Percentiles rank a stretch among this genome's conserved stretches.
These are phyloP conservation scores for Hydrangea macrophylla DNA, from an alignment of 148 eudicot species.

Conservation along the genomic window DNA sequence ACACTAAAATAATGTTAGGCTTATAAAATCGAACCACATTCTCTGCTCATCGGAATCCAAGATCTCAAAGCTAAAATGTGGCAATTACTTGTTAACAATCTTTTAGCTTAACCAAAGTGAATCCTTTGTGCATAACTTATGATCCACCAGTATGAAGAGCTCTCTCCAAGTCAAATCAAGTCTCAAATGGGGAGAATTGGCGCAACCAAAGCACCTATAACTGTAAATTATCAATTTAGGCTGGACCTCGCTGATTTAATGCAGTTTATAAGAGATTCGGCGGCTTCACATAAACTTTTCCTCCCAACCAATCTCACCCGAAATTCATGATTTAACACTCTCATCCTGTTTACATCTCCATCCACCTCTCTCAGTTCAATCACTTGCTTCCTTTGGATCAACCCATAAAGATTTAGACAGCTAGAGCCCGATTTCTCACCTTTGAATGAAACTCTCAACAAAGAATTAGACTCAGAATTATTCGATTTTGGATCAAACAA, in stretches of 20 bases:
- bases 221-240: background rate
- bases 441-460: constrained; percentile 47
- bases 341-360: constrained; percentile 48
- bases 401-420: constrained; percentile 45
- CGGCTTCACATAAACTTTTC: constrained; percentile 39
- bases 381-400: constrained; percentile 41
- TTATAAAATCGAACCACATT: background rate
- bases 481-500: constrained; percentile 46
- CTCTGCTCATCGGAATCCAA: background rate
- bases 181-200: background rate
- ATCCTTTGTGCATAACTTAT: background rate
- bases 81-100: background rate
- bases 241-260: constrained; percentile 32
- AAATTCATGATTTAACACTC: constrained; percentile 35
- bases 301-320: constrained; percentile 55
- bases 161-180: background rate
- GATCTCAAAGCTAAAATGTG: background rate
- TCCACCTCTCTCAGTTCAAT: constrained; percentile 45
- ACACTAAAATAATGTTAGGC: background rate
- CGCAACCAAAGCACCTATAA: background rate
- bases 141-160: background rate
- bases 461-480: constrained; percentile 41
- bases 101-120: background rate
- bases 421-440: constrained; percentile 36
- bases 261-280: constrained; percentile 44